Percentiles rank a stretch among this genome's conserved stretches.
phyloP scores from a whole-genome alignment of 257 asterid species.

The Ocimum tenuiflorum region DNA sequence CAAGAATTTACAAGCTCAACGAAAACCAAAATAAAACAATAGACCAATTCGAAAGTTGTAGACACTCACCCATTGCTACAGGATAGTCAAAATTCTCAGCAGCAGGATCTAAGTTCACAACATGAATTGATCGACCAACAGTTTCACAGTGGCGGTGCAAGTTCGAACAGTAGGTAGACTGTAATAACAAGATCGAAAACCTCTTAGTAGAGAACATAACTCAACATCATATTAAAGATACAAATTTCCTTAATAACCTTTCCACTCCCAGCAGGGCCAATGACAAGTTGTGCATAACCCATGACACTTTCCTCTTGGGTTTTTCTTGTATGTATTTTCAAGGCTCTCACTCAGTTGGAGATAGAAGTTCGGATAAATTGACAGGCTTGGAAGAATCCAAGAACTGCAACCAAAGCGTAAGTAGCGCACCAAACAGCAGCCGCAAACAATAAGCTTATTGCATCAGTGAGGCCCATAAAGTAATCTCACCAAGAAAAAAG shows the following conservation, averaged over 20 bases:
- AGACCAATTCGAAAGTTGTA: neutral
- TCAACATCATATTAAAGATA: neutral
- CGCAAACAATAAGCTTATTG: slow-evolving; percentile 45
- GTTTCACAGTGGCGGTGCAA: slow-evolving; percentile 78
- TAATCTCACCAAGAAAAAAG: slow-evolving; percentile 27
- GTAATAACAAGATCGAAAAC: slow-evolving; percentile 21
- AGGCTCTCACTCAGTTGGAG: slow-evolving; percentile 21
- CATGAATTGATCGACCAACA: slow-evolving; percentile 62
- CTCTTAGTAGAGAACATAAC: neutral
- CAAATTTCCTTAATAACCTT: slow-evolving; percentile 47
- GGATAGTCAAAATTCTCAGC: slow-evolving; percentile 96
- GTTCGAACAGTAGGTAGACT: slow-evolving; percentile 93
- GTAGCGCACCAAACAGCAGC: slow-evolving; percentile 78
- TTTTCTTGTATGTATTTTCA: slow-evolving; percentile 17
- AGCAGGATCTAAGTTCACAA: slow-evolving; percentile 93
- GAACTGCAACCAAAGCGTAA: slow-evolving; percentile 64
- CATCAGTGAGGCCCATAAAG: slow-evolving; percentile 48
- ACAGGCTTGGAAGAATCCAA: slow-evolving; percentile 48
- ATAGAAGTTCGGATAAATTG: slow-evolving; percentile 30
- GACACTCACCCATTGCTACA: slow-evolving; percentile 75
- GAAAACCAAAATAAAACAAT: slow-evolving; percentile 3
- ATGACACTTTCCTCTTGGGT: slow-evolving; percentile 32
- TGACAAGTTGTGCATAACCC: slow-evolving; percentile 95
- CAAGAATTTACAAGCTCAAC: neutral
- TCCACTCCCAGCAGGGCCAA: slow-evolving; percentile 99